These are phyloP conservation scores for Pistacia atlantica DNA, from an alignment of 345 rosid genomes.

Conservation along the genomic window DNA sequence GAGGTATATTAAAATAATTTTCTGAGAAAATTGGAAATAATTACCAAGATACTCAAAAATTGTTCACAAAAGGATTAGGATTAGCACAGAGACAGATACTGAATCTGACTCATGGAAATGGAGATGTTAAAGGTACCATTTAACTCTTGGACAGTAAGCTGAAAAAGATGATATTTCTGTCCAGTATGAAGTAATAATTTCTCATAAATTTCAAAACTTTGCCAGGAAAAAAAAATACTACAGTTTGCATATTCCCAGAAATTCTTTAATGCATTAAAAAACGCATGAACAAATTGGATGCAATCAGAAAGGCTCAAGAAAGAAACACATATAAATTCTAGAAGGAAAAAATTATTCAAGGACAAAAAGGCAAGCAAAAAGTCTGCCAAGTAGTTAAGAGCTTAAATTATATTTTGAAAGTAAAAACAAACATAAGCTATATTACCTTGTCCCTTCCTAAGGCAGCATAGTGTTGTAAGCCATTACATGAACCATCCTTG, in stretches of 20 bases:
- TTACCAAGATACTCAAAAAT: neutral
- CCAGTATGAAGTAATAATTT: neutral
- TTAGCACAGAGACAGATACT: neutral
- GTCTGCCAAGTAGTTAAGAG: neutral
- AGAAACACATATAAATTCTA: neutral
- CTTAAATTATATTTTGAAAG: neutral
- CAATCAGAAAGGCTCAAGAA: neutral
- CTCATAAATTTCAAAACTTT: neutral
- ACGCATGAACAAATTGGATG: neutral
- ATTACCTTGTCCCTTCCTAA: constrained; percentile 98
- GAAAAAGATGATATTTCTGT: neutral
- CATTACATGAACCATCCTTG: constrained; percentile 99
- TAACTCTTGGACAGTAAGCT: neutral
- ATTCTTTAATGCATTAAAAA: neutral
- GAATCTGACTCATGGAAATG: neutral
- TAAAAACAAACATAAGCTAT: constrained; percentile 10
- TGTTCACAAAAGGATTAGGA: neutral
- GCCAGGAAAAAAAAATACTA: neutral
- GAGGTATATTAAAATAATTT: neutral
- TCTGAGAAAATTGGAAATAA: neutral
- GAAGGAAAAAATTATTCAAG: neutral
- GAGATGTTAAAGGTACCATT: constrained; percentile 1
- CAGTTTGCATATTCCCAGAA: neutral
- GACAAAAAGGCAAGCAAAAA: constrained; percentile 2
- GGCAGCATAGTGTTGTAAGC: constrained; percentile 99